Base-by-base conservation (phyloP, 2,329 filamentous ascomycete species). In the Ceratocystis albifundus region DNA sequence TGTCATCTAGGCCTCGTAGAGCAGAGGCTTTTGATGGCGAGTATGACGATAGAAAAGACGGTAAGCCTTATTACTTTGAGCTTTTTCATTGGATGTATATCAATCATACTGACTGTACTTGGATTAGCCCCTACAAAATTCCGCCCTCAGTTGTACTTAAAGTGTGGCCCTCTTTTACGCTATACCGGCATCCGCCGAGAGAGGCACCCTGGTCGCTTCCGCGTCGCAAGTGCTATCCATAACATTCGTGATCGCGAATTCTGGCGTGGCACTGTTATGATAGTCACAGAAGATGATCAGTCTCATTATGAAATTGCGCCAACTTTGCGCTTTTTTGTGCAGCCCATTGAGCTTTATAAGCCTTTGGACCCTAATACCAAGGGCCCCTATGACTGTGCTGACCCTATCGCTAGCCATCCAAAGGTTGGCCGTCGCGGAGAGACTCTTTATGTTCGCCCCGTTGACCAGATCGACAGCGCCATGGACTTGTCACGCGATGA, bases 221-320 rank as follows among this genome's bases (percentile, higher is more conserved):
- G 74, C 72, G n/a, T 30, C 4, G 32, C 17, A 28, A 59, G 55
- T 30, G 25, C 55, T 8, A 28, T 36, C 30, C 36, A 7, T n/a
- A 66, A 74, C 70, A 66, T 72, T 12, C 65, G 72, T 0, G 86
- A 90, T 55, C 83, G 85, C 64, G 90, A 96, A 71, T 85, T 93
- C 22, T 99, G 94, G 94, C 85, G 92, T 74, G 94, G 94, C 4
- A 95, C 86, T 68, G 82, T 97, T 67, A 91, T 99, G 90, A 96
- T 99, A 71, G 91, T 99, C 25, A 97, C 94, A 0, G 82, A 86
- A 64, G 93, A 99, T 72, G 82, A 84, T 1, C 83, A 88, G 50
- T 97, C 93, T 1, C 88, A 88, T 0, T 96, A 96, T 72, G 84
- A 86, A 57, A 86, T 90, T 61, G 82, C 82, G 0, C 94, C 94